Evolutionary conservation across 2,329 filamentous ascomycete species (phyloP), one percentile per base, ranked within the genome.

Genomic region (Cladophialophora exuberans): DNA sequence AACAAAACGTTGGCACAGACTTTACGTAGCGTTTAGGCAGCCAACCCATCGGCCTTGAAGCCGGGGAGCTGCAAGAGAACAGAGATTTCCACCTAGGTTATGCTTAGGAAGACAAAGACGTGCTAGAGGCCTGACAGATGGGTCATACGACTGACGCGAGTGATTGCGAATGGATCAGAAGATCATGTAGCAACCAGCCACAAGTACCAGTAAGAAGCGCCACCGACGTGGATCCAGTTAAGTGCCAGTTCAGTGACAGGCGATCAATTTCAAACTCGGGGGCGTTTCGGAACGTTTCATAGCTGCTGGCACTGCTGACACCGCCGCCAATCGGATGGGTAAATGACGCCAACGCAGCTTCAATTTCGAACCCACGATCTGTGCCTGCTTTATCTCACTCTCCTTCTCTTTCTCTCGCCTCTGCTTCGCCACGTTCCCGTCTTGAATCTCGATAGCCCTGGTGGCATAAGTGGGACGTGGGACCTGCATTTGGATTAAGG

Each of bases 271-370:
- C 52, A 56, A 59, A 59, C 57, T 17, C 28, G 31, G 28, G 30
- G 41, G 28, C 23, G 49, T 60, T 57, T 60, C 57, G 54, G 28
- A 28, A 35, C 39, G 57, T 60, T 60, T 60, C 57, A 60, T 41
- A n/a, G 39, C 22, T 33, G 42, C 38, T 42, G 38, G 38, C 38
- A 23, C 46, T 23, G 39, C 10, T 42, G 39, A 42, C 50, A 41
- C 39, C 23, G 28, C 35, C 18, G 26, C 57, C 57, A 60, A 60
- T 60, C 57, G 47, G 50, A 30, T 35, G 25, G 31, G 33, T 25
- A 28, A 18, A 36, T 25, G 31, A 6, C 15, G 52, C 42, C 46
- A 52, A 45, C 25, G 25, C 36, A 18, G 36, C 30, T 31, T 36
- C 25, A n/a, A 25, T 49, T 46, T 46, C 43, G 52, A 53, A 56